A percentile compares a stretch with the other conserved stretches of the same genome.
These are phyloP conservation scores for Sporothrix inflata DNA, from an alignment of 2,329 filamentous ascomycete species.

Conservation along the genomic window DNA sequence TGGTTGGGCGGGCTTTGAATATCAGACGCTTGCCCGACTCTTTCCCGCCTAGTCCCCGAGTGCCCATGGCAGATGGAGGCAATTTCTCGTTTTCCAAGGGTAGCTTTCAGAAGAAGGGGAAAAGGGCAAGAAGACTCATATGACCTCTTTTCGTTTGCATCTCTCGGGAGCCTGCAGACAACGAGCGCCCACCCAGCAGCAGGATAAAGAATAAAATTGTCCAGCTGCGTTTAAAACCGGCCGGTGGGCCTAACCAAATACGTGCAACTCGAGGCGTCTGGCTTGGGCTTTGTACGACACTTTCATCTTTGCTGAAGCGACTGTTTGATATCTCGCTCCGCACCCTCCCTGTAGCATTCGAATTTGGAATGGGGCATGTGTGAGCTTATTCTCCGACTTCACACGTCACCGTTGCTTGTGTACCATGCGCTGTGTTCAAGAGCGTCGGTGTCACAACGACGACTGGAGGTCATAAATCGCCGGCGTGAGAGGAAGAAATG, in stretches of 20 bases:
- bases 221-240: not conserved
- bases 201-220: not conserved
- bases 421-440: not conserved
- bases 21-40: not conserved
- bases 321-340: not conserved
- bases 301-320: not conserved
- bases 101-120: too few relatives aligned
- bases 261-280: not conserved
- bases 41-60: not conserved
- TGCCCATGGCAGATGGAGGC: not conserved
- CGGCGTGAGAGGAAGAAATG: too few relatives aligned
- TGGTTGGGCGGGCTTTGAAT: not conserved
- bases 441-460: not conserved
- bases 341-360: not conserved
- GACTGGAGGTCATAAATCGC: not conserved
- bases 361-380: not conserved
- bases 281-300: not conserved
- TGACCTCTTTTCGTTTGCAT: constrained; percentile 12
- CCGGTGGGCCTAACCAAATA: not conserved
- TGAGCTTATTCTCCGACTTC: not conserved
- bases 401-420: not conserved
- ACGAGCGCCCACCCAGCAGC: not conserved
- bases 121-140: not conserved
- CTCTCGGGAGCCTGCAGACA: not conserved
- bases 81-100: not conserved